Base-by-base conservation (phyloP, 257 asterid species). In the Solanum chaucha region DNA sequence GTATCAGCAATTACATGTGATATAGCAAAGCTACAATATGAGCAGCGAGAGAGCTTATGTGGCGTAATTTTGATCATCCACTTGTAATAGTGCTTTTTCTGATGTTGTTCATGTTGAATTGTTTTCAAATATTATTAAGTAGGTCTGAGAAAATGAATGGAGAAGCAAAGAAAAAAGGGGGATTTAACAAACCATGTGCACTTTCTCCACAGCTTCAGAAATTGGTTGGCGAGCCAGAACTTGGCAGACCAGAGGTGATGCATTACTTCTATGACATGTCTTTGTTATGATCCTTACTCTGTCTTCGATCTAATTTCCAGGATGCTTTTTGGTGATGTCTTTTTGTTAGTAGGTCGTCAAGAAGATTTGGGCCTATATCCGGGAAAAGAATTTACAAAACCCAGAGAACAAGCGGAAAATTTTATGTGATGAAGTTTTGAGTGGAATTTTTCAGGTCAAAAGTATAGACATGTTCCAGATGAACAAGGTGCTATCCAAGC, bases 141-240 rank as follows among this genome's bases (percentile, higher is more conserved):
- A 91, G 90, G 90, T 46, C 91, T 65, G 58, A 70, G 64, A 55
- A 64, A 74, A 44, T 22, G 84, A 89, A 87, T 40, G 73, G 85
- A 58, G 82, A 86, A 38, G 91, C 72, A 65, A 92, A 88, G 88
- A 89, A 84, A 51, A 89, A 74, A 87, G 88, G 88, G 0, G 93
- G 94, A 81, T 92, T 91, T 87, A 74, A 71, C 88, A 90, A 91
- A 73, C 92, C 89, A 61, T 88, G 89, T 13, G 90, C 92, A 24
- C 91, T 92, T 87, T 91, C 94, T 51, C 93, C 94, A 14, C 91
- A 89, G 58, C 93, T 92, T 87, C 92, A 92, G 80, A 86, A 89
- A 88, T 22, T 91, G 58, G 87, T 90, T 83, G 92, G 93, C 30
- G 90, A 74, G 89, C 83, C 93, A 19, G 91, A 90, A 89, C 87